phyloP scores from a whole-genome alignment of 805 yeast species.

The Candida verbasci region DNA sequence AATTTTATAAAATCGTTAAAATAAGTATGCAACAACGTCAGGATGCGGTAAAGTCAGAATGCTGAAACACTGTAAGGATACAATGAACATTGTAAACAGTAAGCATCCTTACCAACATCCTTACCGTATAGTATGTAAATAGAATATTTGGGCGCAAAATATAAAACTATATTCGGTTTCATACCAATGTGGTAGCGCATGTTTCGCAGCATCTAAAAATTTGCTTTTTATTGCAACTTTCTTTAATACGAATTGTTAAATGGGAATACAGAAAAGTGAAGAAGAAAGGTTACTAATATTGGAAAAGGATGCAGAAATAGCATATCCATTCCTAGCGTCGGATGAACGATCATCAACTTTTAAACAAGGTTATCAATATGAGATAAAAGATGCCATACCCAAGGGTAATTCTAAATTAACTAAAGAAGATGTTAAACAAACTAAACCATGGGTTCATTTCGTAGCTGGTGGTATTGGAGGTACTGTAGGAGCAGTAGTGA shows the following conservation, averaged over 20 bases:
- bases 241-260: too few species aligned
- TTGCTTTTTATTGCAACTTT: too few species aligned
- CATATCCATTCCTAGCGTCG: slow-evolving; percentile 60
- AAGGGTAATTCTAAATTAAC: background rate
- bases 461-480: slow-evolving; percentile 96
- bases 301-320: slow-evolving; percentile 53
- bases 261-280: slow-evolving; percentile 1
- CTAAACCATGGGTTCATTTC: slow-evolving; percentile 62
- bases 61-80: too few species aligned
- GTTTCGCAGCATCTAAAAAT: too few species aligned
- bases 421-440: slow-evolving; percentile 9
- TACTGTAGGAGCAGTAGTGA: slow-evolving; percentile 92
- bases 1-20: slow-evolving; percentile 79
- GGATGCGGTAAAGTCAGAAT: too few species aligned
- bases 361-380: slow-evolving; percentile 27
- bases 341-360: slow-evolving; percentile 65
- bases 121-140: too few species aligned
- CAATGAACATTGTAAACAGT: too few species aligned
- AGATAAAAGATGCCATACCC: slow-evolving; percentile 1
- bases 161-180: too few species aligned
- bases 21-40: slow-evolving; percentile 16
- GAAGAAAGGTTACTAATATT: slow-evolving; percentile 18
- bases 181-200: too few species aligned
- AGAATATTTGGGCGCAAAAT: too few species aligned
- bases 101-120: too few species aligned